phyloP scores from a whole-genome alignment of 176 grass and related monocot genomes.

The Raddia guianensis region DNA sequence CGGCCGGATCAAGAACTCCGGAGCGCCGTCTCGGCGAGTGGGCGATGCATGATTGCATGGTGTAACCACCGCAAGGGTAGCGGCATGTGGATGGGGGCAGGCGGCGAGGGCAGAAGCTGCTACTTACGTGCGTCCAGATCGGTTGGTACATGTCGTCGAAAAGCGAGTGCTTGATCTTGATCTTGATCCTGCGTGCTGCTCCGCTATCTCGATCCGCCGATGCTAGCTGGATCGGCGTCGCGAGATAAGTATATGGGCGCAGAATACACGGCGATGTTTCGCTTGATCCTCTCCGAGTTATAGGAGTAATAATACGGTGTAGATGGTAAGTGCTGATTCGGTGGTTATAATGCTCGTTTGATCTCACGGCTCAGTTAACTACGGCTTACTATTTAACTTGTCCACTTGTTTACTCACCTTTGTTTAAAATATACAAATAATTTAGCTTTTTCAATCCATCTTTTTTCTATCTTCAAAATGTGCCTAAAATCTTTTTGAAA shows the following conservation, averaged over 20 bases:
- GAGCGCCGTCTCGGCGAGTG: constrained; percentile 14
- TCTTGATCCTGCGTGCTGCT: background rate
- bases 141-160: background rate
- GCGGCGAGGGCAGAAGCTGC: background rate
- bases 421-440: no score
- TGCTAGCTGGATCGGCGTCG: background rate
- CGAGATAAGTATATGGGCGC: background rate
- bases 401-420: no score
- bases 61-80: background rate
- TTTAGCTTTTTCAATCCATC: no score
- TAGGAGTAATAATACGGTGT: no score
- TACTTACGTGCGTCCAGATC: background rate
- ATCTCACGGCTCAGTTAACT: no score
- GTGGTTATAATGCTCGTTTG: no score
- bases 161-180: background rate
- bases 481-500: no score
- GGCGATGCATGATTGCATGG: background rate
- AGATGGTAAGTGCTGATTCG: no score
- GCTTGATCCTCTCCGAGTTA: no score
- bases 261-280: background rate
- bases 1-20: background rate
- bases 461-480: no score
- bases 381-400: no score
- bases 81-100: background rate
- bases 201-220: background rate